phyloP scores from a whole-genome alignment of 495 filamentous ascomycete genomes.

The Aeminium ludgeri region DNA sequence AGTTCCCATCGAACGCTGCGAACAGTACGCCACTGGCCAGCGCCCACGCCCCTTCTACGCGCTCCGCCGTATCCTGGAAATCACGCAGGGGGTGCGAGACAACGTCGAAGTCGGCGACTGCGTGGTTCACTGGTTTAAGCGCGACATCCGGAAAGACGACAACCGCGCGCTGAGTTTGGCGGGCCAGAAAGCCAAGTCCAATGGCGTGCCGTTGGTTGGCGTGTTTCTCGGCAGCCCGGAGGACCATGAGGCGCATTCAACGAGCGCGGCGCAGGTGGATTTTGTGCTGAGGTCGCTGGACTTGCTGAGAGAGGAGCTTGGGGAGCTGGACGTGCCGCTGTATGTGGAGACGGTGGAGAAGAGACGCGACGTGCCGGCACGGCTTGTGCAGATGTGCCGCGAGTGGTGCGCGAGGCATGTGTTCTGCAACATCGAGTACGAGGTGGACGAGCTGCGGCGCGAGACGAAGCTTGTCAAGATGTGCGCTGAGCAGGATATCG shows the following conservation, averaged over 20 bases:
- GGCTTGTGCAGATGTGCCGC: conserved; percentile 52
- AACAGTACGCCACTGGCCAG: conserved; percentile 48
- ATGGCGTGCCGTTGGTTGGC: conserved; percentile 50
- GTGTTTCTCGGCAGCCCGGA: conserved; percentile 73
- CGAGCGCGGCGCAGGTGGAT: conserved; percentile 56
- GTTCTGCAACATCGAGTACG: conserved; percentile 59
- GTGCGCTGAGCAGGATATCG: conserved; percentile 42
- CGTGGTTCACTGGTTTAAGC: conserved; percentile 87
- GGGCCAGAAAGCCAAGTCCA: conserved; percentile 44
- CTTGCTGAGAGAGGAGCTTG: conserved; percentile 48
- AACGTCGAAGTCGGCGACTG: conserved; percentile 36
- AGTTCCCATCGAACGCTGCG: conserved; percentile 61
- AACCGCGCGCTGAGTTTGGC: conserved; percentile 59
- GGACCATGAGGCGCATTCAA: conserved; percentile 70
- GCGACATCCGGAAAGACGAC: conserved; percentile 56
- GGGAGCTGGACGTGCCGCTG: conserved; percentile 58
- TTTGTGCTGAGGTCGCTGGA: conserved; percentile 56
- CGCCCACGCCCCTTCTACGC: conserved; percentile 48
- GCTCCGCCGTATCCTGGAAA: conserved; percentile 17
- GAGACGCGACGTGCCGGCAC: conserved; percentile 41
- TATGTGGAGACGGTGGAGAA: conserved; percentile 55
- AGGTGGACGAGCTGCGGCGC: conserved; percentile 58
- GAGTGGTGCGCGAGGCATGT: conserved; percentile 61
- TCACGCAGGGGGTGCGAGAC: conserved; percentile 16
- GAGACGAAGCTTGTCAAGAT: conserved; percentile 49